Evolutionary conservation across 768 basidiomycete genomes (phyloP).

Genomic region (Mycena belliarum): DNA sequence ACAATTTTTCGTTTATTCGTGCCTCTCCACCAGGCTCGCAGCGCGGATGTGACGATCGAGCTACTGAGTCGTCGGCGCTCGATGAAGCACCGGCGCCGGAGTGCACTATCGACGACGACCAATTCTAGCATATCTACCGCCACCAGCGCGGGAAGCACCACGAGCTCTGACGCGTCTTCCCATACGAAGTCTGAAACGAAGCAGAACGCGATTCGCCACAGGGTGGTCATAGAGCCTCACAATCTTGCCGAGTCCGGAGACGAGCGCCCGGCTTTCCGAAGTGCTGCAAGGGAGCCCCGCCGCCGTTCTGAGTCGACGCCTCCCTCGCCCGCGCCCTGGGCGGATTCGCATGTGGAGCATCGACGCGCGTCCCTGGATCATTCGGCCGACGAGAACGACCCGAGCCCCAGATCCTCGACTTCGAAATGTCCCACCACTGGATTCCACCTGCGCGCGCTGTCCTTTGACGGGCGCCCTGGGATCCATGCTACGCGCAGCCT

Average conservation of each 20-base stretch:
- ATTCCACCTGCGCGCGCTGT: neutral
- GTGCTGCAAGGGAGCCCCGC: neutral
- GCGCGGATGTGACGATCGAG: conserved; percentile 7
- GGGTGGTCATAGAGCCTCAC: too few species aligned
- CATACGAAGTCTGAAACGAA: neutral
- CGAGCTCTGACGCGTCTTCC: conserved; percentile 3
- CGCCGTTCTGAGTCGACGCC: conserved; percentile 19
- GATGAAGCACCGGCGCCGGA: neutral
- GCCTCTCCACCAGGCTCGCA: conserved; percentile 1
- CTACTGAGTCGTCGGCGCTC: neutral
- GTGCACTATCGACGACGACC: neutral
- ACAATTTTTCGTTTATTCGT: conserved; percentile 14
- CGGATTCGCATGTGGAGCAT: neutral
- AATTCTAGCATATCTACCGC: conserved; percentile 14
- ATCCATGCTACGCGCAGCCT: neutral
- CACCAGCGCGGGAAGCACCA: neutral
- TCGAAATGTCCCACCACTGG: neutral
- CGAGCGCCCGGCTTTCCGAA: conserved; percentile 11
- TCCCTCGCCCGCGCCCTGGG: conserved; percentile 18
- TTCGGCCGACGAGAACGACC: neutral
- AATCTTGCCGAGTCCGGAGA: neutral
- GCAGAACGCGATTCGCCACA: too few species aligned
- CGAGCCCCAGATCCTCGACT: neutral
- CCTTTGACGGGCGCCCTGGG: neutral
- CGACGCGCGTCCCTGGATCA: neutral